These are phyloP conservation scores for Dipteronia sinensis DNA, from an alignment of 345 rosid genomes.

Conservation along the genomic window DNA sequence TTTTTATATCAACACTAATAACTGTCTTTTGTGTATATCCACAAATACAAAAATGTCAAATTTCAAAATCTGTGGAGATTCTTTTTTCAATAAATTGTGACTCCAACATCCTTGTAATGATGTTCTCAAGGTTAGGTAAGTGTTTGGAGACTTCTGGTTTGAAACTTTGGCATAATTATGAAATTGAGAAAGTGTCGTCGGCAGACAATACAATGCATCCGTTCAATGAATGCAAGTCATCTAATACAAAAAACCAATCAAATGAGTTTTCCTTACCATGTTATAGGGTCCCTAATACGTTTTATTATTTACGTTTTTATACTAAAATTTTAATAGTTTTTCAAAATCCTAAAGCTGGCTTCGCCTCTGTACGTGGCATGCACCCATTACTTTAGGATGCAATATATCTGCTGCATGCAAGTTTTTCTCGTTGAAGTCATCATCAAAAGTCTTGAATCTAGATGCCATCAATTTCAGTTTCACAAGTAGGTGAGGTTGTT, in stretches of 20 bases:
- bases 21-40: neutral
- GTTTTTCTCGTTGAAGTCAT: neutral
- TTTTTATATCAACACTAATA: neutral
- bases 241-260: too few relatives aligned
- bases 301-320: too few relatives aligned
- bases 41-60: neutral
- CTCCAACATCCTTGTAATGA: neutral
- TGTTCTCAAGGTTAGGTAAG: constrained; percentile 23
- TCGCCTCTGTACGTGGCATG: too few relatives aligned
- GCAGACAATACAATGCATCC: too few relatives aligned
- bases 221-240: too few relatives aligned
- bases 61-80: neutral
- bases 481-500: constrained; percentile 19
- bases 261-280: too few relatives aligned
- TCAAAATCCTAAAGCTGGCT: too few relatives aligned
- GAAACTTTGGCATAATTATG: neutral
- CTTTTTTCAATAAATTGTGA: neutral
- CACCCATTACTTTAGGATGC: too few relatives aligned
- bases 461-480: constrained; percentile 16
- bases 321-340: too few relatives aligned
- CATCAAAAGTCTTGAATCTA: neutral
- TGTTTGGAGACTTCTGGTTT: constrained; percentile 21
- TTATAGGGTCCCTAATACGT: too few relatives aligned
- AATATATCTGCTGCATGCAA: too few relatives aligned
- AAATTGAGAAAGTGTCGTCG: too few relatives aligned